Base-by-base conservation (phyloP, 768 basidiomycete genomes). In the Ephemerocybe angulata region DNA sequence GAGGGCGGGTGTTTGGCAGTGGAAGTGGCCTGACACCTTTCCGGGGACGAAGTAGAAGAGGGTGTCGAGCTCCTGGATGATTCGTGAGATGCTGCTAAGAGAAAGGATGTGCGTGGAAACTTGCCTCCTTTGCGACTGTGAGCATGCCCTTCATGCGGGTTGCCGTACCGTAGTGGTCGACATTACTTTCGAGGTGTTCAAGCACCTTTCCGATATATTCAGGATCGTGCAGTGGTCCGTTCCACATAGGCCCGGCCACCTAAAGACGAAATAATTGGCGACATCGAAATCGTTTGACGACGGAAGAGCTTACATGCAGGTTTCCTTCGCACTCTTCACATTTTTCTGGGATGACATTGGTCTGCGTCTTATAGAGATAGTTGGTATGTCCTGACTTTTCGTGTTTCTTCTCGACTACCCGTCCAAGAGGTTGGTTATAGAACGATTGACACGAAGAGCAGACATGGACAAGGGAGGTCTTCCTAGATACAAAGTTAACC, bases 231-330 rank as follows among this genome's bases (percentile, higher is more conserved):
- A 99, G 70, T 1, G 87, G 83, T 1, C 88, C 94, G 4, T 88
- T 85, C 97, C 97, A 98, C 90, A 99, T 95, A 0, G 97, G 97
- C 1, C 97, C 97, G 19, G 89, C 92, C 31, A 94, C 66, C 93
- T 96, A 41, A 38, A 47, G 38, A n/a, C n/a, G n/a, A n/a, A n/a
- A n/a, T 46, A 24, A 40, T 17, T 53, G 49, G 51, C 42, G 38
- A 37, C 13, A 27, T 13, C 24, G 21, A 27, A 21, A 17, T 30
- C 27, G 7, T 21, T n/a, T 33, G n/a, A n/a, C n/a, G n/a, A n/a
- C n/a, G n/a, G n/a, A n/a, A 12, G 19, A n/a, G 71, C 82, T 50
- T 64, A 94, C 91, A 70, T 95, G 90, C 59, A 93, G 70, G 15
- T 73, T 70, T 4, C 82, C 83, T 15, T 86, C 84, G 65, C 96